Evolutionary conservation across 306 rosid genomes (phyloP), one percentile per base, ranked within the genome.

Genomic region (Cucumis melo): DNA sequence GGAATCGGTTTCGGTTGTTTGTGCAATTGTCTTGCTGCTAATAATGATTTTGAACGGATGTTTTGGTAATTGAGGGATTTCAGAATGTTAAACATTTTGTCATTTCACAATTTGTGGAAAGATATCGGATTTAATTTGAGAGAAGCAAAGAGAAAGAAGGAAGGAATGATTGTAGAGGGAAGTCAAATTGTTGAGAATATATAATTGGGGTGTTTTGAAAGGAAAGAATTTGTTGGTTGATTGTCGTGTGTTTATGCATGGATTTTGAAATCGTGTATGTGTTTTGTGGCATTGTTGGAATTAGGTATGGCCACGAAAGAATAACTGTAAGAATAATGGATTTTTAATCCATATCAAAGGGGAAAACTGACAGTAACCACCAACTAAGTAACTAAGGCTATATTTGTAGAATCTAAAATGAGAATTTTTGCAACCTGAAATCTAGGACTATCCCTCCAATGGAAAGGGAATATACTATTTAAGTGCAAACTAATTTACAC

Each of bases 1-100:
- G 88, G 92, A 70, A 92, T 85, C 24, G 86, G 76, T 70, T 90
- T 85, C 32, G 86, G 76, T 70, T 85, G 77, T 74, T 82, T 86
- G 50, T 83, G 91, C 46, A 79, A 83, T 77, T 36, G 78, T 71
- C 89, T 85, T 12, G 74, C 36, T 12, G 74, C 36, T 0, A 79
- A 24, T 27, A 78, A 50, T 8, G 63, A 11, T 15, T 15, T 14
- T 15, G 19, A 14, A 8, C 32, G 75, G 76, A 85, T 51, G 7
- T 16, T 62, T 75, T 87, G 88, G 78, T n/a, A 79, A 80, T 19
- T 81, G 80, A 83, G 83, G 51, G 79, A 85, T 83, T 85, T 86
- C 36, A 82, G 41, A 10, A 80, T 41, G 42, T 74, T 87, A 19
- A 83, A 78, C 94, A 87, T 89, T 19, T 13, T 19, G 29, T 21